Base-by-base conservation (phyloP, 1,284 basidiomycete species). In the Entoloma clypeatum region DNA sequence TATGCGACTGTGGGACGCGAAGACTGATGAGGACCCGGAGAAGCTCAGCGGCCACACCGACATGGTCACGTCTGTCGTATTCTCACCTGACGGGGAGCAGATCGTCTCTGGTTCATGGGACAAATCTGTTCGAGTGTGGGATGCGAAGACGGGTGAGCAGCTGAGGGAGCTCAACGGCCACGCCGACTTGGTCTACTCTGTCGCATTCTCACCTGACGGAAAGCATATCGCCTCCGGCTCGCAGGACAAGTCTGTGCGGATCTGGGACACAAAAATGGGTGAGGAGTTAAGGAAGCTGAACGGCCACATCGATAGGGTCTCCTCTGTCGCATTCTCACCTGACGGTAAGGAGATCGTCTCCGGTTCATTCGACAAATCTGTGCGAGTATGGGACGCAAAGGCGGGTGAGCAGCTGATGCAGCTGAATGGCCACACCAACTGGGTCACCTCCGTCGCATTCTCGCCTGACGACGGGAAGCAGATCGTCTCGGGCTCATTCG, bases 251-350 rank as follows among this genome's bases (percentile, higher is more conserved):
- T 27, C 31, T 17, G 36, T 45, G 5, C 28, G 31, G 4, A 16
- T 45, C 9, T 45, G 40, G 44, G 13, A 27, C n/a, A n/a, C n/a
- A n/a, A n/a, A n/a, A n/a, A n/a, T n/a, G 36, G 21, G 31, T 14
- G 19, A 41, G 17, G 7, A 38, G 6, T 9, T 42, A 3, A 27
- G 22, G 23, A 34, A 36, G 5, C 40, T 35, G 4, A 16, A 36
- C 9, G 32, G 34, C 7, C 24, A 36, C 16, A 34, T 14, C 11
- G 11, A 8, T 31, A 4, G 14, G 7, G 26, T 42, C 19, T 3
- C 3, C 13, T 42, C 33, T 26, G 32, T 42, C 7, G 26, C 23
- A 36, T 36, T 36, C 26, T 42, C 40, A 4, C 31, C 40, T 36
- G 40, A 42, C 21, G 33, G 13, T 17, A 36, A 17, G 4, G 3